A percentile compares a stretch with the other conserved stretches of the same genome.
These are phyloP conservation scores for Monilinia fructicola DNA, from an alignment of 2,329 filamentous ascomycete species.

Conservation along the genomic window DNA sequence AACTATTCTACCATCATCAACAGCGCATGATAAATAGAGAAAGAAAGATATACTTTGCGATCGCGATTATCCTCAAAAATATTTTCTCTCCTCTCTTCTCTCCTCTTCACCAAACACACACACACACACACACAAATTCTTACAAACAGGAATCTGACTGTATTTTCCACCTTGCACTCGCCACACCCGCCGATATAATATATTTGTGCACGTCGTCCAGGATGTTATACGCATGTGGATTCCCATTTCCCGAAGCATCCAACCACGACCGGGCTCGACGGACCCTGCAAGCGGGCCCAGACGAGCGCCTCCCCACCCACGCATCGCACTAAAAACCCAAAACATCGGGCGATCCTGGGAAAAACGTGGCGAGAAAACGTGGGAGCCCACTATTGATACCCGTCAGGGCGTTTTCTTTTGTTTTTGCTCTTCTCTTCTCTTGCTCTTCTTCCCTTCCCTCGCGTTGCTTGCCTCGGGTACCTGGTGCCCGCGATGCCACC, in stretches of 20 bases:
- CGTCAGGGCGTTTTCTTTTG: background rate
- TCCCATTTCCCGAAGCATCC: background rate
- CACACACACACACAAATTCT: background rate
- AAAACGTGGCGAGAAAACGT: constrained; percentile 24
- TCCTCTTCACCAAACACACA: background rate
- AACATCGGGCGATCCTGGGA: constrained; percentile 1
- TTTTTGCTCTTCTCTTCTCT: background rate
- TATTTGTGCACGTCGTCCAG: constrained; percentile 1
- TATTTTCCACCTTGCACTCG: constrained; percentile 15
- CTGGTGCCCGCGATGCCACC: background rate
- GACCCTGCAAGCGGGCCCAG: constrained; percentile 2
- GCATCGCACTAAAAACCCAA: background rate
- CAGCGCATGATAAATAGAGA: too few species aligned
- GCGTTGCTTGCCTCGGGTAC: too few species aligned
- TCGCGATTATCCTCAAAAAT: too few species aligned
- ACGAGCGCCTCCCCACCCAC: background rate
- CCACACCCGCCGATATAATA: constrained; percentile 17
- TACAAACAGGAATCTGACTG: constrained; percentile 1
- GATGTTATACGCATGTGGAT: background rate
- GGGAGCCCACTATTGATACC: constrained; percentile 22
- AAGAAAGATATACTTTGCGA: too few species aligned
- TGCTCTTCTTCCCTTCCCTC: too few species aligned
- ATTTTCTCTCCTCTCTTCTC: background rate
- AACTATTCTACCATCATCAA: too few species aligned
- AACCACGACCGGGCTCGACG: background rate